Base-by-base conservation (phyloP, 768 basidiomycete species). In the Tylopilus sp. region DNA sequence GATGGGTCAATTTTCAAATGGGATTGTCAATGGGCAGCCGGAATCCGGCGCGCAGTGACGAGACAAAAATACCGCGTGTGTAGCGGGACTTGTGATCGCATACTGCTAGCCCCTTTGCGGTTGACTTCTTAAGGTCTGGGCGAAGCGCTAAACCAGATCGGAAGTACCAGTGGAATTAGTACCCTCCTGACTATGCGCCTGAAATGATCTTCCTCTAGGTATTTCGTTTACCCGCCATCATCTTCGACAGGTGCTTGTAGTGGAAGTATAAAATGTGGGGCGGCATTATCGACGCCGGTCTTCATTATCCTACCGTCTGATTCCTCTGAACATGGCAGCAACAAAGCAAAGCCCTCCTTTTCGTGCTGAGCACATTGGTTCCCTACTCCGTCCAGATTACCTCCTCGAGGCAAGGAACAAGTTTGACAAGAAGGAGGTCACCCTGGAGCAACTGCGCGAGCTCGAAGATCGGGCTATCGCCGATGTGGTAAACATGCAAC, bases 361-460 rank as follows among this genome's bases (percentile, higher is more conserved):
- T 65, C 71, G 75, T 24, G 75, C 76, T 16, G 76, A 78, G 48
- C 77, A 77, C 56, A 54, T 76, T 10, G 77, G 77, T 31, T 77
- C 75, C 8, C 63, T 78, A 33, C 75, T 76, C 50, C 72, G 77
- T 10, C 77, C 77, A 19, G 52, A 57, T 6, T 59, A 66, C 49
- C 71, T 78, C 13, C 72, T 77, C 21, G 58, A 72, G 43, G 72
- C 70, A 50, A 68, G 74, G 26, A 66, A 44, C 30, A 61, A 66
- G 33, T 70, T 72, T 46, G 75, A 76, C 31, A 62, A 54, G 22
- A 68, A 69, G 40, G 67, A 71, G 51, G 56, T 68, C 48, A 67
- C 68, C 1, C 48, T 45, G 4, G 73, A 70, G 46, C 70, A 78
- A 52, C 66, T 78, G 0, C 54, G 50, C n/a, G 62, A 49, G 9